Evolutionary conservation across 352 stramenopile genomes (phyloP).

Genomic region (Phytophthora hibernalis): DNA sequence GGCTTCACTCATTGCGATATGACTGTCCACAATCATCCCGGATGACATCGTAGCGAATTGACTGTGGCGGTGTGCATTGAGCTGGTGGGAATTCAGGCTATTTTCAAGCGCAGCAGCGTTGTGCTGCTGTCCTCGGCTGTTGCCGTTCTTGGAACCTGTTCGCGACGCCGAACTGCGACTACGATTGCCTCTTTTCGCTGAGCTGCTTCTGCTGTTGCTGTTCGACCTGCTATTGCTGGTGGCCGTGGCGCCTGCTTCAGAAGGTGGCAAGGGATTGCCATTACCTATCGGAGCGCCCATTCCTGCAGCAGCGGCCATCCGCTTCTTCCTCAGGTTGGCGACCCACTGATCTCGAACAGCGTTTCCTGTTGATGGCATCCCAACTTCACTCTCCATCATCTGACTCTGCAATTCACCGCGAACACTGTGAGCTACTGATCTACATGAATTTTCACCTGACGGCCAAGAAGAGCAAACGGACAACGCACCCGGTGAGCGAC

Average conservation of each 20-base stretch:
- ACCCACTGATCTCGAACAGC: slow-evolving; percentile 85
- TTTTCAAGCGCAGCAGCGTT: slow-evolving; percentile 40
- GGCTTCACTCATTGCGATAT: slow-evolving; percentile 36
- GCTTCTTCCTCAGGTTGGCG: slow-evolving; percentile 86
- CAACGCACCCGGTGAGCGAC: slow-evolving; percentile 54
- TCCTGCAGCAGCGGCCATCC: slow-evolving; percentile 43
- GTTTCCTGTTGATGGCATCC: slow-evolving; percentile 44
- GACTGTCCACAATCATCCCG: slow-evolving; percentile 37
- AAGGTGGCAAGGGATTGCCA: slow-evolving; percentile 30
- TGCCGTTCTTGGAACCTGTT: slow-evolving; percentile 19
- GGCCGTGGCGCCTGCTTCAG: not conserved
- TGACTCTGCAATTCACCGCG: slow-evolving; percentile 26
- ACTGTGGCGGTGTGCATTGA: slow-evolving; percentile 39
- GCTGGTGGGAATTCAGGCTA: slow-evolving; percentile 42
- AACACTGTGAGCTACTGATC: slow-evolving; percentile 18
- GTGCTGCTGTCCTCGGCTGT: slow-evolving; percentile 20
- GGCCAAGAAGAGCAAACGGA: slow-evolving; percentile 5
- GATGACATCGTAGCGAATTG: slow-evolving; percentile 42
- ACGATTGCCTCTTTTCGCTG: slow-evolving; percentile 36
- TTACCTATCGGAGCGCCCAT: slow-evolving; percentile 33
- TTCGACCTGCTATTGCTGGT: slow-evolving; percentile 20
- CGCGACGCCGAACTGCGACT: slow-evolving; percentile 27
- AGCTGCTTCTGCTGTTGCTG: slow-evolving; percentile 30
- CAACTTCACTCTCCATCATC: slow-evolving; percentile 35
- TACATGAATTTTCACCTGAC: not conserved